Percentiles rank a stretch among this genome's conserved stretches.
Conservation (phyloP, 345 rosid genomes). For the Combretum micranthum region DNA sequence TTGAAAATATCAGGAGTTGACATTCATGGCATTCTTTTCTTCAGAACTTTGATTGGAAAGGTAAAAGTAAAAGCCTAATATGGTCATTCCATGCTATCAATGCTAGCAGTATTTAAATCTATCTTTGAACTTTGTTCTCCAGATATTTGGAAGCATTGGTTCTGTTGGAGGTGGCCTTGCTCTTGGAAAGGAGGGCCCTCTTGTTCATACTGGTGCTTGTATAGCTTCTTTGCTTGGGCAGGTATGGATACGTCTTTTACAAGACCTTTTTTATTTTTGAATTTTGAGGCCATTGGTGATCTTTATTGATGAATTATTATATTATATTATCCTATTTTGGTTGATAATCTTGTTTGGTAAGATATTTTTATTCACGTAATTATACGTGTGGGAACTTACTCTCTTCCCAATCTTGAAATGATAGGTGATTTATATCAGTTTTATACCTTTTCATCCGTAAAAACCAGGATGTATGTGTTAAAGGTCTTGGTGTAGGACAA, state of each 20-base stretch:
- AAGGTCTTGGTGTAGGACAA: too few relatives aligned
- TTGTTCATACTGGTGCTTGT: conserved; percentile 96
- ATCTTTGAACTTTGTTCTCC: conserved; percentile 12
- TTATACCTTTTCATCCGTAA: too few relatives aligned
- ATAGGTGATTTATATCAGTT: too few relatives aligned
- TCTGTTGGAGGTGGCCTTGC: conserved; percentile 99
- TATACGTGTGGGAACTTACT: too few relatives aligned
- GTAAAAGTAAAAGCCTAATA: conserved; percentile 20
- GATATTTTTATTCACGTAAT: too few relatives aligned
- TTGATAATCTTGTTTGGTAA: too few relatives aligned
- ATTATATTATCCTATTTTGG: too few relatives aligned
- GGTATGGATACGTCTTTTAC: conserved; percentile 20
- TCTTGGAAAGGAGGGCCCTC: conserved; percentile 96
- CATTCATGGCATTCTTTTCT: conserved; percentile 78
- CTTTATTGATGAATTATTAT: too few relatives aligned
- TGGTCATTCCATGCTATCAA: neutral
- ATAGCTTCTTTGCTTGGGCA: conserved; percentile 98
- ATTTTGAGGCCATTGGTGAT: too few relatives aligned
- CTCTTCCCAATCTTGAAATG: too few relatives aligned
- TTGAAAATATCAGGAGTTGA: conserved; percentile 58
- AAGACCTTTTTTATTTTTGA: neutral
- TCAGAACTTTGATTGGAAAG: conserved; percentile 97
- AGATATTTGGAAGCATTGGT: conserved; percentile 98
- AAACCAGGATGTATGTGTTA: too few relatives aligned
- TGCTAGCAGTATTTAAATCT: too few relatives aligned